Percentiles rank a stretch among this genome's conserved stretches.
These are phyloP conservation scores for Nepenthes alata DNA, from an alignment of 179 eudicot species.

Conservation along the genomic window DNA sequence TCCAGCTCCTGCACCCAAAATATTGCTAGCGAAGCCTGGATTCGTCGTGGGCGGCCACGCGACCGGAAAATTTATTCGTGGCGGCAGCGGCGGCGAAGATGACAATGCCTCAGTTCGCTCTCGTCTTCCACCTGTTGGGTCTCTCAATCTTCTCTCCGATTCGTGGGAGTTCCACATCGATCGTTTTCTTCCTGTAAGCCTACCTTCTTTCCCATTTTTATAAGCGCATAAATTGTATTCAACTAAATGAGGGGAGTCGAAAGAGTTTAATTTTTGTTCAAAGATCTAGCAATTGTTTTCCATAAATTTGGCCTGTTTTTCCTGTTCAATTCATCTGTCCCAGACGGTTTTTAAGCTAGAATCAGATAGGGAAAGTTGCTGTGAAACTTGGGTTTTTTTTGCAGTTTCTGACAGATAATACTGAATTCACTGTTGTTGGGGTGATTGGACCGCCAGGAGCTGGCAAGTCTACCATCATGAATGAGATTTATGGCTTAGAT, in stretches of 20 bases:
- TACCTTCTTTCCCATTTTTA: not conserved
- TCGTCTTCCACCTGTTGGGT: conserved; percentile 64
- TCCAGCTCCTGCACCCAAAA: conserved; percentile 35
- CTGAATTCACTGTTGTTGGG: conserved; percentile 86
- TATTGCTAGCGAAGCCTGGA: conserved; percentile 60
- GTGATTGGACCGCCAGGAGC: conserved; percentile 79
- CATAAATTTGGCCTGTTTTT: no score
- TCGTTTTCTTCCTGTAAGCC: conserved; percentile 9
- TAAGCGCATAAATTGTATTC: no score
- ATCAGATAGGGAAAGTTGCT: not conserved
- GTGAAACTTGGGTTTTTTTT: conserved; percentile 4
- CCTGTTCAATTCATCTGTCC: no score
- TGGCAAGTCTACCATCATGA: conserved; percentile 80
- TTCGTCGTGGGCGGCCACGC: conserved; percentile 33
- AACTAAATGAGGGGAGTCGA: no score
- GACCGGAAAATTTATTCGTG: conserved; percentile 46
- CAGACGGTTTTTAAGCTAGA: no score
- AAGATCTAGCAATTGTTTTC: no score
- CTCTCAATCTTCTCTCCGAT: conserved; percentile 75
- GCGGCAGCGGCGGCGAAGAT: conserved; percentile 35
- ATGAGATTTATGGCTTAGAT: conserved; percentile 81
- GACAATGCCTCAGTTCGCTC: conserved; percentile 44
- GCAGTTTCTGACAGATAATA: conserved; percentile 87
- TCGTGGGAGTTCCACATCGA: conserved; percentile 52
- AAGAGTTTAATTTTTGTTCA: no score